Evolutionary conservation across 345 rosid species (phyloP), one percentile per base, ranked within the genome.

Genomic region (Hibiscus tridactylites): DNA sequence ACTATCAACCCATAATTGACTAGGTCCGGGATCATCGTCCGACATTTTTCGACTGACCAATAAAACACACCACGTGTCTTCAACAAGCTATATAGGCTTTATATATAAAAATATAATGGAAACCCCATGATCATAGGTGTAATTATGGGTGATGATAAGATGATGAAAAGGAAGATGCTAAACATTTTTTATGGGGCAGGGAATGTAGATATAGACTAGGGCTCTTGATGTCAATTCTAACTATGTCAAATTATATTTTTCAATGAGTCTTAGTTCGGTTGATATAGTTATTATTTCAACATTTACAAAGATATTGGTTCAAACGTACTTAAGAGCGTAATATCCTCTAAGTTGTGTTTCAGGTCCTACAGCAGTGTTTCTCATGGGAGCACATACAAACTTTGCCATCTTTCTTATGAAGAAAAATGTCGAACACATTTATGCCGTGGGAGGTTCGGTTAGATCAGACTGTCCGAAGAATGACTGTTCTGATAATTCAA

Each of bases 361-460:
- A 49, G 4, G 54, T 49, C 94, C 96, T 19, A 79, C 79, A 61
- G 85, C 85, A 12, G 71, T 90, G 9, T 39, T 91, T 50, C 11
- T 88, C 3, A 81, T 69, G 65, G 98, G 98, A 70, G 79, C 88
- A 69, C 94, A 87, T 79, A 93, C 98, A 10, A 93, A 93, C 72
- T 59, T 91, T 24, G 98, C 79, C 28, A 75, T 91, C n/a, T 91
- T 93, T 71, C 85, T 91, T 53, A 88, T 93, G 96, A 90, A 86
- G 88, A 87, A 83, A 72, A 87, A 93, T 76, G 76, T 93, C 50
- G 75, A 90, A 83, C 92, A 86, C 35, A 80, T 93, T 56, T 93
- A 87, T 70, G 74, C 82, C 8, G 91, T 93, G 97, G 98, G 98
- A 4, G 98, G 98, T 47, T 92, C 92, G 2, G 90, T 91, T 73